These are phyloP conservation scores for Kockovaella imperatae DNA, from an alignment of 768 basidiomycete species.

Conservation along the genomic window DNA sequence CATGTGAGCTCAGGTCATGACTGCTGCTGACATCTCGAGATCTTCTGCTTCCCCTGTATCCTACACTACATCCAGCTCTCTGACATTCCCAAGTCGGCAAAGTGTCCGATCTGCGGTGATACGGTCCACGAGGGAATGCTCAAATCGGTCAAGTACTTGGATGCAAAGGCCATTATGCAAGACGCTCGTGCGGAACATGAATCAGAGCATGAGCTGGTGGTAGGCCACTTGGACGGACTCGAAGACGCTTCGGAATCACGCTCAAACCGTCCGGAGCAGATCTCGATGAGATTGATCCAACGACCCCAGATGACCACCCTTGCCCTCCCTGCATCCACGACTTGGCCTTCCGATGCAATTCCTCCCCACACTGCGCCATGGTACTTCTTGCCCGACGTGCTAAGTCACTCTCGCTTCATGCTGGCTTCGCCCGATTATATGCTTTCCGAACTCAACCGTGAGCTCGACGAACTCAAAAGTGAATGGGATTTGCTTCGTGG, in stretches of 20 bases:
- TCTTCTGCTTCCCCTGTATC: slow-evolving; percentile 91
- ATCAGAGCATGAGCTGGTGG: slow-evolving; percentile 18
- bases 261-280: slow-evolving; percentile 14
- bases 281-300: slow-evolving; percentile 83
- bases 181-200: slow-evolving; percentile 23
- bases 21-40: slow-evolving; percentile 48
- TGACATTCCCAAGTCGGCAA: slow-evolving; percentile 73
- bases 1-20: slow-evolving; percentile 61
- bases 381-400: slow-evolving; percentile 89
- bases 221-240: slow-evolving; percentile 34
- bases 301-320: slow-evolving; percentile 91
- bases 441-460: slow-evolving; percentile 60
- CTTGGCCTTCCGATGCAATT: slow-evolving; percentile 89
- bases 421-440: slow-evolving; percentile 84
- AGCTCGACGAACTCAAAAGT: slow-evolving; percentile 61
- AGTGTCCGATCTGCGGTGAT: slow-evolving; percentile 95
- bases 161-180: slow-evolving; percentile 48
- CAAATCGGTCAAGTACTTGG: slow-evolving; percentile 86
- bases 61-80: slow-evolving; percentile 80
- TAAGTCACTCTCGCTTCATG: slow-evolving; percentile 86
- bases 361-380: slow-evolving; percentile 90
- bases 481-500: slow-evolving; percentile 63
- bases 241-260: slow-evolving; percentile 15
- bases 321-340: slow-evolving; percentile 78
- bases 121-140: slow-evolving; percentile 81